Evolutionary conservation across 345 rosid species (phyloP).

Genomic region (Sonneratia caseolaris): DNA sequence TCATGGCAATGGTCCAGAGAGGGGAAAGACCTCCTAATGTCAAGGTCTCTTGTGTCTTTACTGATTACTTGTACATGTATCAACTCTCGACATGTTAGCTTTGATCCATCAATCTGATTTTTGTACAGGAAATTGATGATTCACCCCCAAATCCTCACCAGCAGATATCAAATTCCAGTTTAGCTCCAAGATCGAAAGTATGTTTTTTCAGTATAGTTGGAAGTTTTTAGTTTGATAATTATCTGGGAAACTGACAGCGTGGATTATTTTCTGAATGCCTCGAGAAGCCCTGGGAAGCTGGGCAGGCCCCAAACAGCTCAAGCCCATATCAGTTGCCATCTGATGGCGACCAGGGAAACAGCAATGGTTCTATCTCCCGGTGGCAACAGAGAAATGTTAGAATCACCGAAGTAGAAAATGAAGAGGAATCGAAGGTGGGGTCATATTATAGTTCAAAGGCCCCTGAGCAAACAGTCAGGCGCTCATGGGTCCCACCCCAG

Average conservation of each 20-base stretch:
- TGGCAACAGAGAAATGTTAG: slow-evolving; percentile 66
- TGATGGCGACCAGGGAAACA: slow-evolving; percentile 25
- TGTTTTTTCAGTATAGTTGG: neutral
- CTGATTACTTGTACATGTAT: neutral
- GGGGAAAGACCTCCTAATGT: slow-evolving; percentile 94
- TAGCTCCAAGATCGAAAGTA: slow-evolving; percentile 81
- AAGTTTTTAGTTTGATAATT: slow-evolving; percentile 5
- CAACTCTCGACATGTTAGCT: slow-evolving; percentile 13
- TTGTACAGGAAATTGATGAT: slow-evolving; percentile 74
- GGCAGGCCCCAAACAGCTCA: slow-evolving; percentile 36
- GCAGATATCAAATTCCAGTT: slow-evolving; percentile 58
- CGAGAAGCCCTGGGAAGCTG: slow-evolving; percentile 78
- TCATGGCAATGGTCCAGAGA: slow-evolving; percentile 90
- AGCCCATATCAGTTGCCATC: slow-evolving; percentile 27
- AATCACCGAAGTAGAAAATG: slow-evolving; percentile 54
- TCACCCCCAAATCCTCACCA: slow-evolving; percentile 83
- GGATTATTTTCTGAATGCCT: neutral
- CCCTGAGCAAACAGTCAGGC: slow-evolving; percentile 43
- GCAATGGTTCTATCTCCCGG: slow-evolving; percentile 41
- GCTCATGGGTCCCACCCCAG: slow-evolving; percentile 89
- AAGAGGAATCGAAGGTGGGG: slow-evolving; percentile 28
- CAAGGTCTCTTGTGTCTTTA: slow-evolving; percentile 35
- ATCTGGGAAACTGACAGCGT: neutral
- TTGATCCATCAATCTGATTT: slow-evolving; percentile 15
- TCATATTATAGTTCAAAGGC: slow-evolving; percentile 26